Evolutionary conservation across 2,329 filamentous ascomycete species (phyloP).

Genomic region (Neurospora sp.): DNA sequence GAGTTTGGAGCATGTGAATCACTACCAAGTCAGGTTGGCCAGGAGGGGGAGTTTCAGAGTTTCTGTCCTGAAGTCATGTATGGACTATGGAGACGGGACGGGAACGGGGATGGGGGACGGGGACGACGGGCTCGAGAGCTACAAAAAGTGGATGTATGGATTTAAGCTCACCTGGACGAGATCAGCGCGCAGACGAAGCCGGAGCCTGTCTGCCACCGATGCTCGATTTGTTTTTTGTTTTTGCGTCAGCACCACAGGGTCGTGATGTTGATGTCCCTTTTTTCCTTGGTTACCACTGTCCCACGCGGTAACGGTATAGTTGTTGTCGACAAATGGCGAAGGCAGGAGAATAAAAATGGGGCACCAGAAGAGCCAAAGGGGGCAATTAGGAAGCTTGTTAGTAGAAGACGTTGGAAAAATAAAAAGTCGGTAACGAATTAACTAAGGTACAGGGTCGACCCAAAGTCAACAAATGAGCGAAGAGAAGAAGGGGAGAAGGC

Average conservation of each 20-base stretch:
- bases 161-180: constrained; percentile 39
- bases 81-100: neutral
- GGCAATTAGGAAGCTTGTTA: neutral
- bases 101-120: neutral
- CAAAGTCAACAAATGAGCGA: constrained; percentile 11
- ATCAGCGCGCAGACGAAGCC: constrained; percentile 52
- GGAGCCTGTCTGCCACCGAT: constrained; percentile 49
- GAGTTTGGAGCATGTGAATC: neutral
- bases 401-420: constrained; percentile 8
- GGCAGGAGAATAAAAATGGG: neutral
- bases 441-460: neutral
- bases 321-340: neutral
- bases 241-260: neutral
- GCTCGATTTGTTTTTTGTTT: constrained; percentile 28
- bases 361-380: neutral
- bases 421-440: constrained; percentile 13
- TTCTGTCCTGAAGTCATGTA: neutral
- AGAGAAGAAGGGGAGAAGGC: constrained; percentile 13
- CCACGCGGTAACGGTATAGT: neutral
- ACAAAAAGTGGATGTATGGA: constrained; percentile 6
- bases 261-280: neutral
- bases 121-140: neutral
- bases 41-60: neutral
- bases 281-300: neutral
- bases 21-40: neutral